These are phyloP conservation scores for Leavenworthia alabamica DNA, from an alignment of 345 rosid genomes.

Conservation along the genomic window DNA sequence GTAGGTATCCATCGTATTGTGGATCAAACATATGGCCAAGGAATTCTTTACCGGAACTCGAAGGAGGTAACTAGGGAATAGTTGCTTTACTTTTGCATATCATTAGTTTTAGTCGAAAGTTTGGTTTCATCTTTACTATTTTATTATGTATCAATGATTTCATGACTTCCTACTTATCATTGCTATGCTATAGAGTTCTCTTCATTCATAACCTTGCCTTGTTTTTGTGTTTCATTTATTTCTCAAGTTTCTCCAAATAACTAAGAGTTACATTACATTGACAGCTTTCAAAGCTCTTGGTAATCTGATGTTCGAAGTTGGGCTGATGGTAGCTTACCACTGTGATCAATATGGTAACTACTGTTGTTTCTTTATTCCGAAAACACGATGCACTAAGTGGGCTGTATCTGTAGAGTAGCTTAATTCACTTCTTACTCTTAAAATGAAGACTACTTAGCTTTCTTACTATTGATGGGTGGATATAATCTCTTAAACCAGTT, in stretches of 20 bases:
- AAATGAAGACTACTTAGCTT: not conserved
- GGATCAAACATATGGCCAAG: slow-evolving; percentile 89
- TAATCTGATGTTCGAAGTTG: slow-evolving; percentile 72
- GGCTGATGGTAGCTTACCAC: slow-evolving; percentile 75
- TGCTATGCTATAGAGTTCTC: not conserved
- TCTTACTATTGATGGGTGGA: not conserved
- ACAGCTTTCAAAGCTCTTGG: slow-evolving; percentile 88
- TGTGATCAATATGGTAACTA: slow-evolving; percentile 76
- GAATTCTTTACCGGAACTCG: slow-evolving; percentile 67
- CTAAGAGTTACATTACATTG: slow-evolving; percentile 11
- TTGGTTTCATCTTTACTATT: not conserved
- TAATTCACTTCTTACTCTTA: not conserved
- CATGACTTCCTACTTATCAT: not conserved
- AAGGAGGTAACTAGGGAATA: slow-evolving; percentile 50
- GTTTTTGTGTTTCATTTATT: not conserved
- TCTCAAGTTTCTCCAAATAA: not conserved
- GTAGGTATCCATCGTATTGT: slow-evolving; percentile 83
- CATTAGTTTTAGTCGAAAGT: not conserved
- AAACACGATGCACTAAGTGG: not conserved
- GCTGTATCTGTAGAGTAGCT: not conserved
- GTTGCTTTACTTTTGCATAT: slow-evolving; percentile 2
- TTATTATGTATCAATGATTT: not conserved
- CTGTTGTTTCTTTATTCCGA: not conserved
- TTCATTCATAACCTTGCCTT: not conserved
- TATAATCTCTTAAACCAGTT: not conserved